These are phyloP conservation scores for Trichoderma asperelloides DNA, from an alignment of 495 filamentous ascomycete species.

Conservation along the genomic window DNA sequence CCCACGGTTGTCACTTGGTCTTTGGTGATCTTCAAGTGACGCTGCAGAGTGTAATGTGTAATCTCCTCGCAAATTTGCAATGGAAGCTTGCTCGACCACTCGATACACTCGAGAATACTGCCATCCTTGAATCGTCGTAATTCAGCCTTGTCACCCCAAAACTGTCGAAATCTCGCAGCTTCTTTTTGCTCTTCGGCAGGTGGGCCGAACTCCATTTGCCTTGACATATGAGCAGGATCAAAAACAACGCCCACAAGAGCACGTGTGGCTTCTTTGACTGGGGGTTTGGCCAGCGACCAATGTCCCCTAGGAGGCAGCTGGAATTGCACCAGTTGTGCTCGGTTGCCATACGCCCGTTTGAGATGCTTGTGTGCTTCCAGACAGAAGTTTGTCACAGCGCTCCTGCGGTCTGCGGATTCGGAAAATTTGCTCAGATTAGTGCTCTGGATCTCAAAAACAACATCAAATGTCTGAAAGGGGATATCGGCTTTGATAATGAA, in stretches of 20 bases:
- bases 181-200: slow-evolving; percentile 66
- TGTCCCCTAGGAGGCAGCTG: slow-evolving; percentile 24
- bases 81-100: slow-evolving; percentile 61
- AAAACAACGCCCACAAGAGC: slow-evolving; percentile 62
- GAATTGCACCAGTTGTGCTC: slow-evolving; percentile 58
- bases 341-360: slow-evolving; percentile 60
- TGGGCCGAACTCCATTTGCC: slow-evolving; percentile 79
- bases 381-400: slow-evolving; percentile 26
- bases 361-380: slow-evolving; percentile 54
- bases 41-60: slow-evolving; percentile 56
- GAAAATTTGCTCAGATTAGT: slow-evolving; percentile 13
- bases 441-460: slow-evolving; percentile 30
- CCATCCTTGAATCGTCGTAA: slow-evolving; percentile 68
- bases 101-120: slow-evolving; percentile 65
- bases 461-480: slow-evolving; percentile 63
- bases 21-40: slow-evolving; percentile 48
- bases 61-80: slow-evolving; percentile 69
- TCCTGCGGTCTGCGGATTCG: slow-evolving; percentile 21
- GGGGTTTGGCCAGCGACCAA: slow-evolving; percentile 32
- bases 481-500: slow-evolving; percentile 70
- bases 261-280: slow-evolving; percentile 15
- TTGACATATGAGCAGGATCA: slow-evolving; percentile 57
- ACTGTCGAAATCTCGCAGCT: slow-evolving; percentile 57
- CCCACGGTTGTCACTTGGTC: slow-evolving; percentile 50
- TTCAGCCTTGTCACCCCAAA: slow-evolving; percentile 70